Conservation (phyloP, 352 stramenopile genomes). For the Globisporangium alternatum region DNA sequence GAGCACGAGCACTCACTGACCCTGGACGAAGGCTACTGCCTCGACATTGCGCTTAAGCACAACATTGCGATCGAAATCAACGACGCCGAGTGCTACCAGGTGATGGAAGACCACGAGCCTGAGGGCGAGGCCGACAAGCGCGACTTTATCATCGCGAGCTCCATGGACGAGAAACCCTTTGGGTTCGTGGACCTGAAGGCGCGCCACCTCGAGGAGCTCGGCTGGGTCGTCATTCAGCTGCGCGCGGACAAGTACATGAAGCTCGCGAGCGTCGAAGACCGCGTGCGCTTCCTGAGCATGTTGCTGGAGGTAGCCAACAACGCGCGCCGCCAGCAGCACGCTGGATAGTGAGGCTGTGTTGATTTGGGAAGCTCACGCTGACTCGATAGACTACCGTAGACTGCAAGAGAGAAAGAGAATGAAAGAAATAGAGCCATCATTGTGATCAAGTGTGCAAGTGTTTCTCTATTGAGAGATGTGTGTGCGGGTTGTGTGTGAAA, state of each 20-base stretch:
- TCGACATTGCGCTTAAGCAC: slow-evolving; percentile 53
- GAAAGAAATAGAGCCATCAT: neutral
- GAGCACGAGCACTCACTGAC: slow-evolving; percentile 29
- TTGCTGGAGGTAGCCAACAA: slow-evolving; percentile 65
- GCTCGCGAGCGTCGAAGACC: slow-evolving; percentile 43
- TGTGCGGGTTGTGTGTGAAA: neutral
- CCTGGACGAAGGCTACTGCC: slow-evolving; percentile 41
- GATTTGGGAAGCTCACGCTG: neutral
- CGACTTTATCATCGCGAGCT: slow-evolving; percentile 8
- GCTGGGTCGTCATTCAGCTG: slow-evolving; percentile 71
- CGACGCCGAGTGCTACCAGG: slow-evolving; percentile 45
- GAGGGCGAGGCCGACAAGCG: slow-evolving; percentile 6
- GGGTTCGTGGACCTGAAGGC: slow-evolving; percentile 63
- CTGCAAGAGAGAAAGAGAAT: neutral
- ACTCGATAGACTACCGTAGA: neutral
- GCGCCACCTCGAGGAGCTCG: slow-evolving; percentile 53
- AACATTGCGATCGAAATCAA: slow-evolving; percentile 74
- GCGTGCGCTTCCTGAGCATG: slow-evolving; percentile 60
- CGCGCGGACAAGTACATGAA: slow-evolving; percentile 50
- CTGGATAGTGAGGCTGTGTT: neutral
- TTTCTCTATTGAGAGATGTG: neutral
- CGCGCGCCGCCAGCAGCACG: slow-evolving; percentile 12
- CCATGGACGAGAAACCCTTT: slow-evolving; percentile 36
- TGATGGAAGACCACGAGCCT: slow-evolving; percentile 30
- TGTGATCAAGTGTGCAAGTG: slow-evolving; percentile 1